These are phyloP conservation scores for Yamadazyma sp. DNA, from an alignment of 1,139 yeast species.

Conservation along the genomic window DNA sequence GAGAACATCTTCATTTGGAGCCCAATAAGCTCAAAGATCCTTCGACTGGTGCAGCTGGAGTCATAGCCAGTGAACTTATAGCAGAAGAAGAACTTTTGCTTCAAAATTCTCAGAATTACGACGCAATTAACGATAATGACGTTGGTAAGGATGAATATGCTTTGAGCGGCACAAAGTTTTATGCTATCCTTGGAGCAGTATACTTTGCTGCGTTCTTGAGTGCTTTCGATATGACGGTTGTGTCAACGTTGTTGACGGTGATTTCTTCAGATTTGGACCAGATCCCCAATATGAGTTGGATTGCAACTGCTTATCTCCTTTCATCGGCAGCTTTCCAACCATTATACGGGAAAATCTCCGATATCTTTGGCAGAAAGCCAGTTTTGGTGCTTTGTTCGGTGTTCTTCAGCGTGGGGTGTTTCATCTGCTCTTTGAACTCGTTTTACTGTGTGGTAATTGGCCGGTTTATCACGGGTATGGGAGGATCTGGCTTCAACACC, in stretches of 20 bases:
- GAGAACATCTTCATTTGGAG: constrained; percentile 9
- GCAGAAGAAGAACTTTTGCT: constrained; percentile 36
- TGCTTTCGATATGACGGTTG: constrained; percentile 48
- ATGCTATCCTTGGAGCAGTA: constrained; percentile 32
- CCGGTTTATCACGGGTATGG: constrained; percentile 53
- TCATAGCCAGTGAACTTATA: constrained; percentile 49
- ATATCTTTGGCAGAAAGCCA: constrained; percentile 75
- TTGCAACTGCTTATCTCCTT: constrained; percentile 44
- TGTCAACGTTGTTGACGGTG: constrained; percentile 40
- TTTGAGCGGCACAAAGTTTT: constrained; percentile 31
- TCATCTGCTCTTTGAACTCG: constrained; percentile 40
- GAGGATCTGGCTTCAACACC: constrained; percentile 57
- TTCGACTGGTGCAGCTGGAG: constrained; percentile 46
- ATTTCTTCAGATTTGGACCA: constrained; percentile 47
- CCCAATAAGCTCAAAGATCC: constrained; percentile 34
- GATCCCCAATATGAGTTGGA: constrained; percentile 45
- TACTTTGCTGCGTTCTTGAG: constrained; percentile 42
- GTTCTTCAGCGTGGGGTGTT: constrained; percentile 41
- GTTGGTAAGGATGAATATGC: constrained; percentile 24
- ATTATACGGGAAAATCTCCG: constrained; percentile 80
- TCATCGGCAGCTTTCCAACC: constrained; percentile 59
- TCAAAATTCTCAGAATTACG: constrained; percentile 15
- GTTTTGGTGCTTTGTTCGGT: constrained; percentile 34
- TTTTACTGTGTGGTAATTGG: constrained; percentile 56
- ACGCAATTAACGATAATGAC: constrained; percentile 11